These are phyloP conservation scores for Inga laurina DNA, from an alignment of 306 rosid genomes.

Conservation along the genomic window DNA sequence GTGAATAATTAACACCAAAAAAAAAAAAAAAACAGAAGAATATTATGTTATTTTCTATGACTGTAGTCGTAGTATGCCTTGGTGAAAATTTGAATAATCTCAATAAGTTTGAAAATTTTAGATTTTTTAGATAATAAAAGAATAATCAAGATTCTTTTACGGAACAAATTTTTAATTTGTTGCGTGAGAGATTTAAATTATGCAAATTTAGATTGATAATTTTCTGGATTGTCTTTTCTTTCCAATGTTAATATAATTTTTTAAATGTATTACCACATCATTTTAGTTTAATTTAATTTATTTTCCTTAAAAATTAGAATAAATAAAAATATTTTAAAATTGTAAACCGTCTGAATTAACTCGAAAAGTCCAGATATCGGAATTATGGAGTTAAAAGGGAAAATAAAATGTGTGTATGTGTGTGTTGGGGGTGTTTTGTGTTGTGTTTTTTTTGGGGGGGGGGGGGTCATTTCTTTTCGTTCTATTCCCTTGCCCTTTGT, in stretches of 20 bases:
- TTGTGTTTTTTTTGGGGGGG: too few species aligned
- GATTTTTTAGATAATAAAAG: not conserved
- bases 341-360: not conserved
- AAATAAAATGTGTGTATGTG: not conserved
- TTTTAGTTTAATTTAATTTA: too few species aligned
- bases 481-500: not conserved
- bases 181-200: not conserved
- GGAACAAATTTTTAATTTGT: not conserved
- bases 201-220: not conserved
- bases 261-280: not conserved
- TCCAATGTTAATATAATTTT: not conserved
- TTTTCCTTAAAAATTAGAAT: too few species aligned
- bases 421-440: too few species aligned
- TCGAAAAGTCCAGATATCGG: not conserved
- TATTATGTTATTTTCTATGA: not conserved
- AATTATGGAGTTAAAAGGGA: not conserved
- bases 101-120: not conserved
- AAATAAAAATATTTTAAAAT: not conserved
- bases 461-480: too few species aligned
- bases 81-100: not conserved
- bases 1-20: not conserved
- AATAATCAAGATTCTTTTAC: not conserved
- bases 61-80: too few species aligned
- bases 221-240: not conserved
- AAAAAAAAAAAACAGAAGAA: not conserved